Base-by-base conservation (phyloP, 345 rosid genomes). In the Salix purpurea region DNA sequence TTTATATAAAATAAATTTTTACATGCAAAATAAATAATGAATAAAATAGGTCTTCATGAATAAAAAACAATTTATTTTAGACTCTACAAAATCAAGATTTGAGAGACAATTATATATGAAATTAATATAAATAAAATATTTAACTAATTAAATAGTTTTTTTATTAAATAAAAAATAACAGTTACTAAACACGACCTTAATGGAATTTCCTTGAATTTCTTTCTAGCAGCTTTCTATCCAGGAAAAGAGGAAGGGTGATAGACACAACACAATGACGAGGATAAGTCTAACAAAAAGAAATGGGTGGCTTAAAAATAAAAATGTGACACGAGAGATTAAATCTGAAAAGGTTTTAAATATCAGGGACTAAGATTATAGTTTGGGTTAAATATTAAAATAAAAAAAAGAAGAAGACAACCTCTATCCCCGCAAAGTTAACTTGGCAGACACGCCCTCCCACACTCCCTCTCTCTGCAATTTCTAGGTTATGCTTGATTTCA, bases 401-500 rank as follows among this genome's bases (percentile, higher is more conserved):
- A 6, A 4, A n/a, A 19, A 21, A 8, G 24, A 7, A 24, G 16
- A 9, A 2, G 14, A 40, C 9, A 10, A 10, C 7, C 15, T 10
- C 16, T 2, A 12, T 39, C 56, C 24, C 58, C 7, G 18, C 19
- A 40, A 9, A 18, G 14, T 34, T 21, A 67, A 48, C 72, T 50
- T 37, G 23, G 3, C 36, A 6, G 9, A 6, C 67, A 39, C 73
- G 67, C 56, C 54, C 50, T 9, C 18, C 23, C 18, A 2, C 1
- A 1, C 26, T 24, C 26, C 26, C 24, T 24, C 24, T 1, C 36
- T n/a, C 72, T 65, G 56, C 56, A 19, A 74, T 44, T 69, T 79
- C 67, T 64, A 79, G 82, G 78, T 61, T 24, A 69, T 74, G 12
- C 48, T 18, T 3, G 70, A 56, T 26, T 65, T 42, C 54, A 15